Evolutionary conservation across 2,329 filamentous ascomycete species (phyloP).

Genomic region (Colletotrichum cordylinicola): DNA sequence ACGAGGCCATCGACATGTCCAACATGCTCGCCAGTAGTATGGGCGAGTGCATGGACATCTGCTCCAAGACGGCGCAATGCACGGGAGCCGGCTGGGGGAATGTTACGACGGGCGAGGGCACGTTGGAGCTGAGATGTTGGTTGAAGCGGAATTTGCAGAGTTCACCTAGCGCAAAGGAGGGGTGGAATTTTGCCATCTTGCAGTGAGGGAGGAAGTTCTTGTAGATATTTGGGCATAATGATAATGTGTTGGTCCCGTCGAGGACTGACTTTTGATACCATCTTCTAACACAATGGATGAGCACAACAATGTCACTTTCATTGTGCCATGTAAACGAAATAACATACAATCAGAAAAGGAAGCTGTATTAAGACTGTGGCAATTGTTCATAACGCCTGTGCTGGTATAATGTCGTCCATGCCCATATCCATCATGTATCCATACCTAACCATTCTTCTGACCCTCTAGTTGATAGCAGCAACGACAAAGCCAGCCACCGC

Average conservation of each 20-base stretch:
- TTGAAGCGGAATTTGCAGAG: slow-evolving; percentile 43
- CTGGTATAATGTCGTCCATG: not conserved
- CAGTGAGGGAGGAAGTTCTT: not conserved
- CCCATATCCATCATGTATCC: not conserved
- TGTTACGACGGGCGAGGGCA: slow-evolving; percentile 41
- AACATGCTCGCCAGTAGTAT: slow-evolving; percentile 42
- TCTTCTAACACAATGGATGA: no score
- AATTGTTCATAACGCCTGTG: not conserved
- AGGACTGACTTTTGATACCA: not conserved
- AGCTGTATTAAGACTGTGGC: not conserved
- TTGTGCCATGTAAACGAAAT: fast-evolving
- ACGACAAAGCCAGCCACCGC: slow-evolving; percentile 10
- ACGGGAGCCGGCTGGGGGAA: slow-evolving; percentile 51
- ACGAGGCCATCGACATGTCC: slow-evolving; percentile 38
- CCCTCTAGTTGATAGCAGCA: not conserved
- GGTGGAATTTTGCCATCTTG: slow-evolving; percentile 51
- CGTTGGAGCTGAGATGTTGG: slow-evolving; percentile 46
- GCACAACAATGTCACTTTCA: not conserved
- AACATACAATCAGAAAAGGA: fast-evolving
- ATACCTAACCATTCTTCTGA: not conserved
- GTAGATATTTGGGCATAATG: not conserved
- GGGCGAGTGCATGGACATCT: slow-evolving; percentile 50
- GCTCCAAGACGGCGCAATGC: slow-evolving; percentile 44
- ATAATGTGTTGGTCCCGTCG: not conserved
- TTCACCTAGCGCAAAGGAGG: slow-evolving; percentile 33